These are phyloP conservation scores for Pythium apleroticum DNA, from an alignment of 352 stramenopile species.

Conservation along the genomic window DNA sequence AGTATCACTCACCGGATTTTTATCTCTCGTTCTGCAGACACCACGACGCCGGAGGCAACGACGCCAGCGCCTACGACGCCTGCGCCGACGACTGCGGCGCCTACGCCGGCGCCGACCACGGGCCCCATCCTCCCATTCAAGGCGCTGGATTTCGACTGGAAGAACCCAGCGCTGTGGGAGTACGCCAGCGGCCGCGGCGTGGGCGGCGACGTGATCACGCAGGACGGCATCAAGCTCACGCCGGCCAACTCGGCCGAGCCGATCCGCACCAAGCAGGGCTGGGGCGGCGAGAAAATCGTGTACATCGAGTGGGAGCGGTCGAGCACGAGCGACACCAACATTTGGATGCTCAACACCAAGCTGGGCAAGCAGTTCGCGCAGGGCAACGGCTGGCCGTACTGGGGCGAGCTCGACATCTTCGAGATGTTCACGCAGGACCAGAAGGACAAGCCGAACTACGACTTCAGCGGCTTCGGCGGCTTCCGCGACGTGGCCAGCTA, in stretches of 20 bases:
- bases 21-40: background rate
- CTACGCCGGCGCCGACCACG: slow-evolving; percentile 1
- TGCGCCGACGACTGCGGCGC: background rate
- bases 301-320: slow-evolving; percentile 69
- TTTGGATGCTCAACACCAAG: slow-evolving; percentile 85
- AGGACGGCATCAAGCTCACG: slow-evolving; percentile 54
- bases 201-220: slow-evolving; percentile 41
- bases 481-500: slow-evolving; percentile 50
- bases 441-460: slow-evolving; percentile 36
- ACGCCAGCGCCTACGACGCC: background rate
- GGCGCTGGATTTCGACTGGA: slow-evolving; percentile 69
- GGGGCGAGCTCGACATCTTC: slow-evolving; percentile 76
- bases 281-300: slow-evolving; percentile 70
- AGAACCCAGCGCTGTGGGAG: slow-evolving; percentile 56
- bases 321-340: slow-evolving; percentile 71
- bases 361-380: slow-evolving; percentile 54
- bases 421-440: slow-evolving; percentile 82
- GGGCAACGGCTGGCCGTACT: slow-evolving; percentile 69
- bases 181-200: slow-evolving; percentile 45
- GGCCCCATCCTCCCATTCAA: slow-evolving; percentile 39
- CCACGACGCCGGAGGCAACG: background rate
- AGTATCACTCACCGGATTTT: no score
- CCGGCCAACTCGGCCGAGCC: slow-evolving; percentile 49
- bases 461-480: slow-evolving; percentile 48
- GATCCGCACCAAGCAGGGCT: slow-evolving; percentile 61